These are phyloP conservation scores for Apiospora kogelbergensis DNA, from an alignment of 2,329 filamentous ascomycete species.

Conservation along the genomic window DNA sequence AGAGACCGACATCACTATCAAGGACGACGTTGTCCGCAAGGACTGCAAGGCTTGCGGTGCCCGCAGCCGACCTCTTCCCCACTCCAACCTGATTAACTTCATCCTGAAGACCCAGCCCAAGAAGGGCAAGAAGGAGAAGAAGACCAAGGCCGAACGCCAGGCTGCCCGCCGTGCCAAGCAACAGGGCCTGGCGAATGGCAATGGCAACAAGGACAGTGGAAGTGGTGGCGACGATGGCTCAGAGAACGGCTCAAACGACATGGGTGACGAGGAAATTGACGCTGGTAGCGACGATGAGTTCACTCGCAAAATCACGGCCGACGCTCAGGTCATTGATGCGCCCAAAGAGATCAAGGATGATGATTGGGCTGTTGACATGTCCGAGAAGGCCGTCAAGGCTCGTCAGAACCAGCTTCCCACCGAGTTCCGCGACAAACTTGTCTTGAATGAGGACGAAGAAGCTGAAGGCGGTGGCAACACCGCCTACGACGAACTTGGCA, in stretches of 20 bases:
- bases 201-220: conserved; percentile 54
- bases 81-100: conserved; percentile 94
- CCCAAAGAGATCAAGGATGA: conserved; percentile 74
- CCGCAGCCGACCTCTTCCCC: conserved; percentile 85
- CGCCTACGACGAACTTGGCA: conserved; percentile 86
- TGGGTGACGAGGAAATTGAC: conserved; percentile 55
- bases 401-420: conserved; percentile 91
- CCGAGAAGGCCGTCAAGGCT: conserved; percentile 90
- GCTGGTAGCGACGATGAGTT: conserved; percentile 90
- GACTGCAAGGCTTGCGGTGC: conserved; percentile 99
- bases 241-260: conserved; percentile 58
- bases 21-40: conserved; percentile 85
- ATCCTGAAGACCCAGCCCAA: conserved; percentile 92
- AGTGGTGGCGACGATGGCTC: conserved; percentile 66
- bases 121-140: conserved; percentile 92
- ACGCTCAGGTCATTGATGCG: conserved; percentile 47
- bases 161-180: conserved; percentile 90
- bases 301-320: conserved; percentile 66
- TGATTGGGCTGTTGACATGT: conserved; percentile 96
- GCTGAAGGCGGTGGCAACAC: conserved; percentile 73
- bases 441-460: conserved; percentile 78
- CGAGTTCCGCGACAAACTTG: conserved; percentile 90
- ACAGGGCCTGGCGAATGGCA: conserved; percentile 59
- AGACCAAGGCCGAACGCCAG: conserved; percentile 87
- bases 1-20: conserved; percentile 94